A percentile compares a stretch with the other conserved stretches of the same genome.
Conservation (phyloP, 2,329 filamentous ascomycete genomes). For the Canariomyces notabilis region DNA sequence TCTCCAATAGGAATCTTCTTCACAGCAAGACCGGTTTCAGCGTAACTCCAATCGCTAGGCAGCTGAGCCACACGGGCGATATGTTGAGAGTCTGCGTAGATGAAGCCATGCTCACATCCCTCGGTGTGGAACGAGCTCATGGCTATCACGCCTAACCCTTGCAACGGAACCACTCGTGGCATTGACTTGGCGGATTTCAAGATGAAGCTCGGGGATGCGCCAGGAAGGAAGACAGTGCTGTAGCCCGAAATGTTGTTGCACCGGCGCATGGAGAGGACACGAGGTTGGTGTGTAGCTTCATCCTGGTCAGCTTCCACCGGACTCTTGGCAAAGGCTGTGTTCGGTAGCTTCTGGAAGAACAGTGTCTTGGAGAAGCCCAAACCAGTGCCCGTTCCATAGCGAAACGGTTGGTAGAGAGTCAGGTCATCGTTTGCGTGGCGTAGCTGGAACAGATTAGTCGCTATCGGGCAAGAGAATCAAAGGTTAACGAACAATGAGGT, state of each 20-base stretch:
- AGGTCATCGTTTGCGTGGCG: conserved; percentile 78
- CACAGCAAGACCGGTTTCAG: conserved; percentile 71
- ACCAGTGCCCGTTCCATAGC: conserved; percentile 37
- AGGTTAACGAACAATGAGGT: conserved; percentile 64
- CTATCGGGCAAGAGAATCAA: neutral
- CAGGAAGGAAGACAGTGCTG: conserved; percentile 76
- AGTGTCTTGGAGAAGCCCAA: conserved; percentile 52
- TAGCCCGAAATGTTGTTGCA: conserved; percentile 69
- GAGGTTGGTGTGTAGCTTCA: conserved; percentile 42
- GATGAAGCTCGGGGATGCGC: conserved; percentile 73
- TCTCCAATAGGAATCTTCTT: conserved; percentile 65
- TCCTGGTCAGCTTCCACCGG: conserved; percentile 46
- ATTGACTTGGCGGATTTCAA: conserved; percentile 73
- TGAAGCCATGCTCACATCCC: conserved; percentile 75
- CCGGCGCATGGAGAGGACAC: conserved; percentile 50
- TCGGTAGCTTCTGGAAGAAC: conserved; percentile 70
- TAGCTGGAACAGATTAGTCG: conserved; percentile 45
- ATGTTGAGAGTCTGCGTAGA: conserved; percentile 71
- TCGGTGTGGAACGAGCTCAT: conserved; percentile 73
- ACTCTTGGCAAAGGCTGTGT: conserved; percentile 59
- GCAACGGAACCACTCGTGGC: conserved; percentile 69
- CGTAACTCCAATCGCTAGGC: conserved; percentile 59
- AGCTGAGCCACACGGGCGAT: conserved; percentile 69
- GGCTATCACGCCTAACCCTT: conserved; percentile 62
- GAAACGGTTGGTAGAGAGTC: conserved; percentile 79